phyloP scores from a whole-genome alignment of 1,284 basidiomycete species.

The Rhodotorula sp. region DNA sequence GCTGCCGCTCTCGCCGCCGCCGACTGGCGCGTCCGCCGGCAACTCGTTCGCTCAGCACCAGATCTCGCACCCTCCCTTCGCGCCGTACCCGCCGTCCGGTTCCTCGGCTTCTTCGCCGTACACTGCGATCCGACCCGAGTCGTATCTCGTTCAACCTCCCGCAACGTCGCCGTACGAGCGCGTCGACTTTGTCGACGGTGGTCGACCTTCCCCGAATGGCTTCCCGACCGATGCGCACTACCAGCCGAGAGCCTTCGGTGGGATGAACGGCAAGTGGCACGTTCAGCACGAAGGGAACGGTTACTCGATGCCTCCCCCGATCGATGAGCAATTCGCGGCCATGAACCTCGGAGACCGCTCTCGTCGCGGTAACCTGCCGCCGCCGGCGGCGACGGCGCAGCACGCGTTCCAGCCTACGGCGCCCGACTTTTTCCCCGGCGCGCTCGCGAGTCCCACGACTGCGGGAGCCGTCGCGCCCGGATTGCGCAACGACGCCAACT shows the following conservation, averaged over 20 bases:
- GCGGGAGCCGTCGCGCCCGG: constrained; percentile 3
- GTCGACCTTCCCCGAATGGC: constrained; percentile 10
- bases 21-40: constrained; percentile 23
- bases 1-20: constrained; percentile 39
- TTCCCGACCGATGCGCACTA: constrained; percentile 1
- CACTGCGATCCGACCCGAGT: constrained; percentile 26
- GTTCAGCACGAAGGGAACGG: constrained; percentile 5
- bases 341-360: constrained; percentile 15
- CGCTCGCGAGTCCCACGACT: constrained; percentile 23
- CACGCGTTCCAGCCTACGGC: constrained; percentile 16
- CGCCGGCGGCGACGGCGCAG: constrained; percentile 6
- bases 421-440: constrained; percentile 28
- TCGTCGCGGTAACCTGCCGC: constrained; percentile 12
- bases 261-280: constrained; percentile 7
- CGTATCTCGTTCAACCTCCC: constrained; percentile 31
- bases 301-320: constrained; percentile 16
- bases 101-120: constrained; percentile 24
- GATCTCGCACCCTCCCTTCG: constrained; percentile 6
- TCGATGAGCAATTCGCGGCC: constrained; percentile 28
- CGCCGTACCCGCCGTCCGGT: neutral
- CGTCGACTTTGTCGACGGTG: constrained; percentile 38
- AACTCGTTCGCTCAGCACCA: constrained; percentile 14
- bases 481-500: constrained; percentile 1
- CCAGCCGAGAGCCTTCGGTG: constrained; percentile 3
- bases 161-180: constrained; percentile 32